phyloP scores from a whole-genome alignment of 73 alveolate species.

The Uronychia setigera region DNA sequence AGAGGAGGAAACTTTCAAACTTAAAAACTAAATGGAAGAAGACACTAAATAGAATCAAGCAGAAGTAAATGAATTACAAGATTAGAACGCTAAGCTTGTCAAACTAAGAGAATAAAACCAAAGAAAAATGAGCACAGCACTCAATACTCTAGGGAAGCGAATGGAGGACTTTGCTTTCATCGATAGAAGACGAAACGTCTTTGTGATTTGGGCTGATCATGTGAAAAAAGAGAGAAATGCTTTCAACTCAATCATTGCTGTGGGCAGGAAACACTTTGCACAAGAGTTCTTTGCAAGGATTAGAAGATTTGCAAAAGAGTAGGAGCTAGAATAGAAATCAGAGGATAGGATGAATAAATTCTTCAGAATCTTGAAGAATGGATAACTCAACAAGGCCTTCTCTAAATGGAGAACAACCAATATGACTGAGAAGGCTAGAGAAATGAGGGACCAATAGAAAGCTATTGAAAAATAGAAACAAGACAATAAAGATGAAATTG shows the following conservation, averaged over 20 bases:
- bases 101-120: constrained; percentile 14
- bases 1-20: constrained; percentile 20
- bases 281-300: constrained; percentile 47
- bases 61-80: constrained; percentile 19
- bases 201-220: constrained; percentile 49
- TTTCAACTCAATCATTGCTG: constrained; percentile 48
- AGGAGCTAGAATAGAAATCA: constrained; percentile 34
- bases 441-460: background rate
- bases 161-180: constrained; percentile 33
- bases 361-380: constrained; percentile 23
- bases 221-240: constrained; percentile 56
- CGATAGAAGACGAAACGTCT: constrained; percentile 48
- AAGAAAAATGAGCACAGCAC: constrained; percentile 36
- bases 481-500: background rate
- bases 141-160: constrained; percentile 28
- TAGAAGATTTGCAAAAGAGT: constrained; percentile 54
- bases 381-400: constrained; percentile 23
- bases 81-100: constrained; percentile 14
- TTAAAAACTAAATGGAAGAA: constrained; percentile 23
- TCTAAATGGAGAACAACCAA: constrained; percentile 38
- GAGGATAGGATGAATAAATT: constrained; percentile 16
- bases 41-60: constrained; percentile 12
- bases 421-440: constrained; percentile 7
- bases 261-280: constrained; percentile 28
- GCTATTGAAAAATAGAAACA: background rate